Evolutionary conservation across 495 filamentous ascomycete genomes (phyloP).

Genomic region (Chaetomium cochliodes): DNA sequence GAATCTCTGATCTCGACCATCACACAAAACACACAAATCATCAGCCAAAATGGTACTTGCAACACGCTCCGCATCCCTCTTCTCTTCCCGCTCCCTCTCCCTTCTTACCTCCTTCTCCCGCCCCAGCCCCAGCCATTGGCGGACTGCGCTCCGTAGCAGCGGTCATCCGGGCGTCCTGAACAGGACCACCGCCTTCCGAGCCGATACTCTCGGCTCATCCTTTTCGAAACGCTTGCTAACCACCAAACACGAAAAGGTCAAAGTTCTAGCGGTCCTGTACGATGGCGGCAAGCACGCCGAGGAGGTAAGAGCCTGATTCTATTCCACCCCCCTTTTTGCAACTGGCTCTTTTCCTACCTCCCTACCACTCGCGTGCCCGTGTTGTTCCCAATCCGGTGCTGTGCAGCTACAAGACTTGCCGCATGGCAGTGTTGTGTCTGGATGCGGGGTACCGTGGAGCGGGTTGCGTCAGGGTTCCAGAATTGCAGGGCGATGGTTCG

Average conservation of each 20-base stretch:
- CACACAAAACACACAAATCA: constrained; percentile 3
- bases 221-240: constrained; percentile 42
- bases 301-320: constrained; percentile 42
- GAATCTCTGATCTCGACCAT: background rate
- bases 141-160: constrained; percentile 1
- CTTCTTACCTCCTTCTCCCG: constrained; percentile 22
- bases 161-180: background rate
- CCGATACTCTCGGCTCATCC: background rate
- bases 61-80: constrained; percentile 39
- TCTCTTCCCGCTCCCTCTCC: constrained; percentile 32
- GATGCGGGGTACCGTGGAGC: constrained; percentile 17
- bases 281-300: constrained; percentile 54
- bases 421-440: background rate
- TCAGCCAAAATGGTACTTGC: constrained; percentile 52
- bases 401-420: background rate
- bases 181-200: background rate
- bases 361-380: background rate
- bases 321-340: background rate
- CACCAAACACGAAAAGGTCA: constrained; percentile 53
- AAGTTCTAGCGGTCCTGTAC: constrained; percentile 57
- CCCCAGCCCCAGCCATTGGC: constrained; percentile 22
- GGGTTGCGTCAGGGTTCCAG: constrained; percentile 8
- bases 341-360: background rate
- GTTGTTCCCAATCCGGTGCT: background rate
- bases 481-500: background rate